Base-by-base conservation (phyloP, 495 filamentous ascomycete genomes). In the Trichoderma reesei region DNA sequence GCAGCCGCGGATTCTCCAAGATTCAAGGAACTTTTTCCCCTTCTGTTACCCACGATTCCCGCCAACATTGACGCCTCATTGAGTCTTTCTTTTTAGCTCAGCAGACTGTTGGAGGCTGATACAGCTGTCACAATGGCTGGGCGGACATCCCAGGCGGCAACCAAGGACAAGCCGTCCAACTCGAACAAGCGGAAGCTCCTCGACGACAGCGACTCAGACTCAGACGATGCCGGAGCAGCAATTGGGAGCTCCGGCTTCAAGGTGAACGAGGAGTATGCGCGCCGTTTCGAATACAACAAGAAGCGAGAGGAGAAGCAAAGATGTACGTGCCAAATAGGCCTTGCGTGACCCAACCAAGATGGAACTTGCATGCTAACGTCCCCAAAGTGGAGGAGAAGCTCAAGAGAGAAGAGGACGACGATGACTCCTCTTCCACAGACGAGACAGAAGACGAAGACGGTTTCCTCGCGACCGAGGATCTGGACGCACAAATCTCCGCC, bases 261-360 rank as follows among this genome's bases (percentile, higher is more conserved):
- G 70, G 86, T 98, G 77, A 98, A 98, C 74, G 80, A 89, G 70
- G 90, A 93, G 62, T 98, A 88, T 72, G 94, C 94, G 63, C 84
- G 84, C 68, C 80, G 90, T 42, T 98, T 97, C 69, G 92, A 98
- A 73, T 81, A 96, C 72, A 98, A 98, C 77, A 96, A 97, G 79
- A 94, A 93, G 77, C 85, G 94, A 36, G 91, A 94, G 75, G 94
- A 98, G 71, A 79, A 88, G 63, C 84, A 89, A n/a, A 82, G 86
- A 71, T 75, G 92, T 93, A 76, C 78, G 86, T 81, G n/a, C 41
- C 36, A 10, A 56, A 56, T 56, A 18, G 5, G 26, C 1, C 9
- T 18, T 3, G 5, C 9, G 5, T 31, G 37, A 34, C 41, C 11
- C 16, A 6, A 46, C 26, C 51, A 56, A 41, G 18, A 16, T 38